These are phyloP conservation scores for Arbutus unedo DNA, from an alignment of 148 eudicot species.

Conservation along the genomic window DNA sequence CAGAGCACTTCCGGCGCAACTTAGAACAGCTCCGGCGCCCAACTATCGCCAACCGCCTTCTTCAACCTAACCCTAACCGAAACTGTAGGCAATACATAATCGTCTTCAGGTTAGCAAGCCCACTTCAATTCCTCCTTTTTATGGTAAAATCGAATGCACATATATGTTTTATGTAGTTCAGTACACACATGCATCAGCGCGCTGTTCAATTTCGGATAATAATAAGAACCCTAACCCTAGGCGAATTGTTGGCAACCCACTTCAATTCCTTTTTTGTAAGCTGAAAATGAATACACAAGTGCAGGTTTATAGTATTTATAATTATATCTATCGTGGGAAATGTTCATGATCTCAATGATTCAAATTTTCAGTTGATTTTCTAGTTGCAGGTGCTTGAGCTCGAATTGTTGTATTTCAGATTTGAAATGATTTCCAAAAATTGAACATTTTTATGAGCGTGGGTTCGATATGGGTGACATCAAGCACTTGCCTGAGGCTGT, in stretches of 20 bases:
- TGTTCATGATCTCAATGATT: not conserved
- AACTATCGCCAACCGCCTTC: not conserved
- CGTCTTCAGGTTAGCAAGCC: not conserved
- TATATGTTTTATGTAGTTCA: no score
- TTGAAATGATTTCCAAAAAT: conserved; percentile 11
- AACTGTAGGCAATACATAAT: not conserved
- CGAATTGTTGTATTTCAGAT: conserved; percentile 5
- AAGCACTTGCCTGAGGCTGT: conserved; percentile 63
- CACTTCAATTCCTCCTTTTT: not conserved
- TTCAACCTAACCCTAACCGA: not conserved
- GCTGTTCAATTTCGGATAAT: not conserved
- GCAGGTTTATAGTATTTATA: not conserved
- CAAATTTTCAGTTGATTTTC: not conserved
- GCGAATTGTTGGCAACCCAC: not conserved
- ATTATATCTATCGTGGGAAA: not conserved
- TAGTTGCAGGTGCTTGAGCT: not conserved
- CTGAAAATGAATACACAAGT: no score
- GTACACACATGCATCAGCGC: not conserved
- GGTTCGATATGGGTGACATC: conserved; percentile 56
- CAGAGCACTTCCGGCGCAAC: conserved; percentile 1
- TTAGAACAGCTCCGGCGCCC: not conserved
- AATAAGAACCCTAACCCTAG: not conserved
- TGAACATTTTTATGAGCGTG: not conserved
- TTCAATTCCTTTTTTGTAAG: not conserved
- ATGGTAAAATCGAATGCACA: not conserved